Conservation (phyloP, 1,139 yeast genomes). For the Pichia kudriavzevii region DNA sequence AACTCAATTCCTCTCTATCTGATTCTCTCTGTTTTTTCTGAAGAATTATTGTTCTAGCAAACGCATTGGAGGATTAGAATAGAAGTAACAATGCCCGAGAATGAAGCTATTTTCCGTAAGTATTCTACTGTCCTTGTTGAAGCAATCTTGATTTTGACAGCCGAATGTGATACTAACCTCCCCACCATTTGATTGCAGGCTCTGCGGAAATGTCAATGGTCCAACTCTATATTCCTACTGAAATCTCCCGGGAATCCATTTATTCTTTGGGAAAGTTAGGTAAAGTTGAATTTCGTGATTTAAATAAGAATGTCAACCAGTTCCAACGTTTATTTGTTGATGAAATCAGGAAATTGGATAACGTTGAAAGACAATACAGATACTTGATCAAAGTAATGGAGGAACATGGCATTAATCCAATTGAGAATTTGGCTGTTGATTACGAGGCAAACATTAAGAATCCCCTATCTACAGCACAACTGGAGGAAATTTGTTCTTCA, state of each 20-base stretch:
- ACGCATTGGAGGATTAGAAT: neutral
- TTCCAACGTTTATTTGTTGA: slow-evolving; percentile 68
- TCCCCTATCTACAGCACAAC: slow-evolving; percentile 46
- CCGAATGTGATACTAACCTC: neutral
- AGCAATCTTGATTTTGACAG: neutral
- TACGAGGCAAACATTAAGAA: slow-evolving; percentile 26
- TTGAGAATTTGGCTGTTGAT: slow-evolving; percentile 39
- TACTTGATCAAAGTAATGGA: slow-evolving; percentile 41
- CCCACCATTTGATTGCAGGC: slow-evolving; percentile 17
- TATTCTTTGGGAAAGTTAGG: slow-evolving; percentile 60
- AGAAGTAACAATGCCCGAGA: slow-evolving; percentile 10
- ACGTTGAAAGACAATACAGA: slow-evolving; percentile 56
- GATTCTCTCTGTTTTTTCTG: neutral
- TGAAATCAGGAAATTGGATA: slow-evolving; percentile 61
- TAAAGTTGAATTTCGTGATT: slow-evolving; percentile 60
- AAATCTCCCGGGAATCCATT: slow-evolving; percentile 58
- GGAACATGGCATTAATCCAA: slow-evolving; percentile 39
- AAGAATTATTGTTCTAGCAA: neutral
- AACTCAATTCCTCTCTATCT: too few relatives aligned
- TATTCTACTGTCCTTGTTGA: slow-evolving; percentile 3
- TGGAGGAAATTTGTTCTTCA: slow-evolving; percentile 67
- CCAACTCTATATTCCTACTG: slow-evolving; percentile 66
- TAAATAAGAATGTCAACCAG: slow-evolving; percentile 57
- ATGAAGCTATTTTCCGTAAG: slow-evolving; percentile 29
- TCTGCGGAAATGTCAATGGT: slow-evolving; percentile 80